phyloP scores from a whole-genome alignment of 1,284 basidiomycete genomes.

The Ceratobasidium sp. region DNA sequence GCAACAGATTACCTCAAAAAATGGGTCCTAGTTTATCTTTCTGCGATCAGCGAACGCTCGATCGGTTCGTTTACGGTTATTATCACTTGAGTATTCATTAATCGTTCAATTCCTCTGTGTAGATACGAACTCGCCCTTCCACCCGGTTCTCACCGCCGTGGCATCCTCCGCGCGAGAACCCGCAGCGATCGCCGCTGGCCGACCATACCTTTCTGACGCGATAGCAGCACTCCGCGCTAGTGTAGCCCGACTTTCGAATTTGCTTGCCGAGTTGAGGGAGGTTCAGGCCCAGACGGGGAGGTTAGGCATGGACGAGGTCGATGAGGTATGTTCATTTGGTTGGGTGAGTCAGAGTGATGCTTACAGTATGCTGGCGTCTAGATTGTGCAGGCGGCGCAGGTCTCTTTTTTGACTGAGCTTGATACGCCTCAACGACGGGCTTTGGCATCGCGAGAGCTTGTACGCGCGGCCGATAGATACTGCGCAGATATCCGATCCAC shows the following conservation, averaged over 20 bases:
- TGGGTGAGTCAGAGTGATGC: neutral
- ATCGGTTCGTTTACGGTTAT: slow-evolving; percentile 23
- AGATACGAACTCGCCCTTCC: slow-evolving; percentile 42
- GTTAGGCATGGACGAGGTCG: slow-evolving; percentile 74
- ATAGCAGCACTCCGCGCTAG: slow-evolving; percentile 74
- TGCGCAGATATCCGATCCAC: slow-evolving; percentile 61
- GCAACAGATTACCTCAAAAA: slow-evolving; percentile 44
- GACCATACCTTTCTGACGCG: slow-evolving; percentile 81
- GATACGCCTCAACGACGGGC: slow-evolving; percentile 73
- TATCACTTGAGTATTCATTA: slow-evolving; percentile 42
- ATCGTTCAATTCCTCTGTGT: neutral
- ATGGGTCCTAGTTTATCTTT: slow-evolving; percentile 45
- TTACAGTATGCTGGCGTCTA: slow-evolving; percentile 50
- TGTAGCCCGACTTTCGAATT: slow-evolving; percentile 67
- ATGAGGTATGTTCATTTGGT: slow-evolving; percentile 62
- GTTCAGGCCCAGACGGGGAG: slow-evolving; percentile 74
- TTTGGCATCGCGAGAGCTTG: slow-evolving; percentile 69
- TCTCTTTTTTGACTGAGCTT: slow-evolving; percentile 67
- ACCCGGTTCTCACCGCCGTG: slow-evolving; percentile 32
- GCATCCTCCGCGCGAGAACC: slow-evolving; percentile 41
- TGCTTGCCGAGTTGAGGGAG: slow-evolving; percentile 62
- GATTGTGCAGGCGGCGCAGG: slow-evolving; percentile 68
- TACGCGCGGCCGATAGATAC: slow-evolving; percentile 59
- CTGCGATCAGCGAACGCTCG: slow-evolving; percentile 40
- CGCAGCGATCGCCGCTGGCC: slow-evolving; percentile 49